Conservation (phyloP, 1,284 basidiomycete species). For the Chondrostereum purpureum region DNA sequence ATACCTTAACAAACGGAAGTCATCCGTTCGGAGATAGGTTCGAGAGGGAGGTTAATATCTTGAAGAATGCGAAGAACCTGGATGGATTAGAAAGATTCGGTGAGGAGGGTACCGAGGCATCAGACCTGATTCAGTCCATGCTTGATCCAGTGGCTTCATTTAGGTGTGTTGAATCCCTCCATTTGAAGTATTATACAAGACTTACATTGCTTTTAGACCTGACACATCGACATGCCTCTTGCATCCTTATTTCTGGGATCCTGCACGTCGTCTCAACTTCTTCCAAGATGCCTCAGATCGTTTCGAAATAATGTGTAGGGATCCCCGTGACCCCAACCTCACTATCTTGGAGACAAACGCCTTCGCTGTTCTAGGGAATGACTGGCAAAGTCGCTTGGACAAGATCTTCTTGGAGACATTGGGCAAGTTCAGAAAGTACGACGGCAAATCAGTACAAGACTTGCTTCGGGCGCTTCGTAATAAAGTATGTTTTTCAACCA, state of each 20-base stretch:
- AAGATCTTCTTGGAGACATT: slow-evolving; percentile 88
- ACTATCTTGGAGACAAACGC: slow-evolving; percentile 72
- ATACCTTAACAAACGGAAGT: slow-evolving; percentile 78
- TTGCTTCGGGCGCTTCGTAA: slow-evolving; percentile 89
- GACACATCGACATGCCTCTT: slow-evolving; percentile 81
- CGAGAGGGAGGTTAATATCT: slow-evolving; percentile 87
- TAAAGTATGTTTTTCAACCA: slow-evolving; percentile 65
- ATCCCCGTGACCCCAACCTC: slow-evolving; percentile 78
- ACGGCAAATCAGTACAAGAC: slow-evolving; percentile 86
- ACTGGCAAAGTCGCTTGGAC: slow-evolving; percentile 88
- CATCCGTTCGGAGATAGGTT: slow-evolving; percentile 91
- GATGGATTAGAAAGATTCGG: slow-evolving; percentile 71
- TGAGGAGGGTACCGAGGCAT: slow-evolving; percentile 87
- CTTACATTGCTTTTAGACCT: slow-evolving; percentile 56
- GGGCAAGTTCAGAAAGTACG: slow-evolving; percentile 96
- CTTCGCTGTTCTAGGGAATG: slow-evolving; percentile 65
- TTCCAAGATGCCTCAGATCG: slow-evolving; percentile 95
- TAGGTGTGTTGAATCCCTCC: slow-evolving; percentile 45
- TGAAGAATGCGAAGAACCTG: slow-evolving; percentile 71
- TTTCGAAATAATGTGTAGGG: slow-evolving; percentile 95
- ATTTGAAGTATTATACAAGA: not conserved
- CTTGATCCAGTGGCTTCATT: slow-evolving; percentile 66
- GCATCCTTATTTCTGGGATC: slow-evolving; percentile 97
- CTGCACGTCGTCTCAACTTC: slow-evolving; percentile 82
- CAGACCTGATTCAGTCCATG: slow-evolving; percentile 73